These are phyloP conservation scores for Globisporangium spiculum DNA, from an alignment of 352 stramenopile genomes.

Conservation along the genomic window DNA sequence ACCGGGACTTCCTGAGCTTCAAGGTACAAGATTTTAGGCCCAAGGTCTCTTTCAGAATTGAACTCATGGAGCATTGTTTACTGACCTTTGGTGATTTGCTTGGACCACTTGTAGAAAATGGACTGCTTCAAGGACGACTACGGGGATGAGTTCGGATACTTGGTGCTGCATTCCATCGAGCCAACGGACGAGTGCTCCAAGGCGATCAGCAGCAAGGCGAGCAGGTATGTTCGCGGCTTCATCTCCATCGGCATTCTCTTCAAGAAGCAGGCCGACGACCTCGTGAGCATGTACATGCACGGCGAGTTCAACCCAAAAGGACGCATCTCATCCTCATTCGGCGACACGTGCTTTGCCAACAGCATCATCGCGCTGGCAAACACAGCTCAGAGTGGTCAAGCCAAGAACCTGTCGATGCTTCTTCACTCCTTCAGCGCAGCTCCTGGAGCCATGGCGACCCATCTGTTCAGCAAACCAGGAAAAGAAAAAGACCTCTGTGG, in stretches of 20 bases:
- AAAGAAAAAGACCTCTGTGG: slow-evolving; percentile 38
- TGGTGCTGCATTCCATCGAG: slow-evolving; percentile 74
- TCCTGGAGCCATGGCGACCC: neutral
- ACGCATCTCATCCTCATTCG: slow-evolving; percentile 44
- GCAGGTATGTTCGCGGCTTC: slow-evolving; percentile 53
- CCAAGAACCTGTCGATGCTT: slow-evolving; percentile 70
- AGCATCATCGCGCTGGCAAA: slow-evolving; percentile 60
- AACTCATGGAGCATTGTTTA: neutral
- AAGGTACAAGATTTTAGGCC: slow-evolving; percentile 27
- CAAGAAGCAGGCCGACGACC: slow-evolving; percentile 50
- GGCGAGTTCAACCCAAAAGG: slow-evolving; percentile 65
- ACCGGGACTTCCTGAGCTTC: slow-evolving; percentile 73
- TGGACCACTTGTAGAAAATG: slow-evolving; percentile 50
- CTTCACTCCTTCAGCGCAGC: slow-evolving; percentile 29
- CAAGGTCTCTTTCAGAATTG: neutral
- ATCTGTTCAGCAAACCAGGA: slow-evolving; percentile 9
- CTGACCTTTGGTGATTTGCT: slow-evolving; percentile 3
- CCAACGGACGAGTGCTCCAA: slow-evolving; percentile 25
- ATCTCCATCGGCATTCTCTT: slow-evolving; percentile 67
- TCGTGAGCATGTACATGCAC: slow-evolving; percentile 64
- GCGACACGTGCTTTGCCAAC: slow-evolving; percentile 57
- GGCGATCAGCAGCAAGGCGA: slow-evolving; percentile 13
- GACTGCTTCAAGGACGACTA: slow-evolving; percentile 50
- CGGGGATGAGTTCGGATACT: slow-evolving; percentile 62
- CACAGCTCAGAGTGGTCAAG: slow-evolving; percentile 58